Conservation (phyloP, 2,329 filamentous ascomycete species). For the Podosphaera fusca region DNA sequence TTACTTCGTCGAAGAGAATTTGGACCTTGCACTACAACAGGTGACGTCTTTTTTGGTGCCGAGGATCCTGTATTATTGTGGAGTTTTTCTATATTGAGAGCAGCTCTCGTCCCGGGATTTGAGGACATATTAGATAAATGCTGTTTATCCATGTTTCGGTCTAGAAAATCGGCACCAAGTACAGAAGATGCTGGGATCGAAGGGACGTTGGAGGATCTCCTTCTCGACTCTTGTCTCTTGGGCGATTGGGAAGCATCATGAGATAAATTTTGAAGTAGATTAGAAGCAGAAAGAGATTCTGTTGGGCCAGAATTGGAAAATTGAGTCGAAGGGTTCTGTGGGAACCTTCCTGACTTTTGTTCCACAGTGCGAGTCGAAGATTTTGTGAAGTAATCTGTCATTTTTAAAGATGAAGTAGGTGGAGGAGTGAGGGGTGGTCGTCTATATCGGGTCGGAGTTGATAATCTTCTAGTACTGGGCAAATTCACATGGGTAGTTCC, state of each 20-base stretch:
- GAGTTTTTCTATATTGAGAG: too few species aligned
- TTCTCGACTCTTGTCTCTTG: conserved; percentile 1
- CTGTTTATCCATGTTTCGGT: neutral
- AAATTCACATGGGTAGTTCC: neutral
- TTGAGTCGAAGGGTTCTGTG: too few species aligned
- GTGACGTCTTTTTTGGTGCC: neutral
- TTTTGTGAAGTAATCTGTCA: neutral
- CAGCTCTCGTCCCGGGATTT: neutral
- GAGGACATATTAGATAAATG: neutral
- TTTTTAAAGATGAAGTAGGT: neutral
- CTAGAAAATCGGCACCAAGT: neutral
- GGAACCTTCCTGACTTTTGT: neutral
- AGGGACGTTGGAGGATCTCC: neutral
- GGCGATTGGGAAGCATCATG: neutral
- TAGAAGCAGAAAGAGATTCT: neutral
- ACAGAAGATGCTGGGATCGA: neutral
- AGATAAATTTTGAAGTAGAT: neutral
- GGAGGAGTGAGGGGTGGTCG: neutral
- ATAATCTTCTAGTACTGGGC: neutral
- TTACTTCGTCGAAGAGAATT: neutral
- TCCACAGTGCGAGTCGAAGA: neutral
- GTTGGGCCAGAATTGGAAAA: too few species aligned
- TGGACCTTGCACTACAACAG: neutral
- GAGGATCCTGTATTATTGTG: neutral
- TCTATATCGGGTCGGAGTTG: neutral